These are phyloP conservation scores for Dryas integrifolia DNA, from an alignment of 331 rosid species.

Conservation along the genomic window DNA sequence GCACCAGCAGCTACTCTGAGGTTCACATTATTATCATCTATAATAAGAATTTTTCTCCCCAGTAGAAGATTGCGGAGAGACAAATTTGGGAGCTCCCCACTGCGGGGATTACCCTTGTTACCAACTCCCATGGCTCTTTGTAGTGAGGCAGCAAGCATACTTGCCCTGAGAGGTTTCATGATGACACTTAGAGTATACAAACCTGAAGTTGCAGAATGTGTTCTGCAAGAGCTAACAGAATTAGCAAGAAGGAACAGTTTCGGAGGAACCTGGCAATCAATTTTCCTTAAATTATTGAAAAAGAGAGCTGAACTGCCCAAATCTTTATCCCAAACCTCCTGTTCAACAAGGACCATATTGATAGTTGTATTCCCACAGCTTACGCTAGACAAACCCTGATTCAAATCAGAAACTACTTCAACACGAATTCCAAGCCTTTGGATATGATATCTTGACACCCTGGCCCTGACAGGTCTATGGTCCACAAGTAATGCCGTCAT, in stretches of 20 bases:
- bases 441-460: conserved; percentile 62
- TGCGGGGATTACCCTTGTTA: conserved; percentile 48
- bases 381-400: conserved; percentile 37
- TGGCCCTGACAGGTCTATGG: conserved; percentile 54
- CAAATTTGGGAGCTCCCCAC: conserved; percentile 53
- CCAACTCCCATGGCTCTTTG: conserved; percentile 57
- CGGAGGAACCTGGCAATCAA: conserved; percentile 27
- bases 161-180: conserved; percentile 59
- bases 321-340: conserved; percentile 61
- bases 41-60: conserved; percentile 57
- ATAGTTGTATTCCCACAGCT: conserved; percentile 24
- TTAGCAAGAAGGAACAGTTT: conserved; percentile 51
- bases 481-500: conserved; percentile 57
- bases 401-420: conserved; percentile 45
- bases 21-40: conserved; percentile 63
- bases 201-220: conserved; percentile 22
- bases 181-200: conserved; percentile 35
- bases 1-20: conserved; percentile 69
- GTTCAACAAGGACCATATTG: conserved; percentile 53
- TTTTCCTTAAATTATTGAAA: conserved; percentile 28
- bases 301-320: conserved; percentile 29
- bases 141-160: conserved; percentile 69
- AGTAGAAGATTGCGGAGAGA: conserved; percentile 50
- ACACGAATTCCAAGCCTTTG: conserved; percentile 60
- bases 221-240: conserved; percentile 35